Evolutionary conservation across 164 flowering plant genomes (phyloP).

Genomic region (Platanus orientalis): DNA sequence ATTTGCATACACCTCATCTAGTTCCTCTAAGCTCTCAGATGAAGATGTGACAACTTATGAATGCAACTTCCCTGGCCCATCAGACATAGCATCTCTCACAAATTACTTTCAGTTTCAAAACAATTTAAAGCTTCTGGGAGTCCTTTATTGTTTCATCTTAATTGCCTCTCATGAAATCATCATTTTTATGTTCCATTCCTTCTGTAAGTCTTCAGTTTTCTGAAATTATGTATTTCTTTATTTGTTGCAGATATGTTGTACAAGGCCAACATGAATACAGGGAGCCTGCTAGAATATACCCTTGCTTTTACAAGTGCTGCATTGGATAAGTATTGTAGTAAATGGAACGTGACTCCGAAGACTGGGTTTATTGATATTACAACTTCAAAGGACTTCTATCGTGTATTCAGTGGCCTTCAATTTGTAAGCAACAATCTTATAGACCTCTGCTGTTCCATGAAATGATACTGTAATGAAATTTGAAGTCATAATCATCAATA

Average conservation of each 20-base stretch:
- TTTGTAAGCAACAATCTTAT: conserved; percentile 47
- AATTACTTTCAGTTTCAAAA: not conserved
- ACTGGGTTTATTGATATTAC: conserved; percentile 97
- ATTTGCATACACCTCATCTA: no score
- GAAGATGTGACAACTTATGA: no score
- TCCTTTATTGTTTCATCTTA: not conserved
- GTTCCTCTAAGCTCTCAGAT: no score
- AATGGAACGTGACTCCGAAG: conserved; percentile 92
- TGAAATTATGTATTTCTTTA: not conserved
- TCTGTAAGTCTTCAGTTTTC: not conserved
- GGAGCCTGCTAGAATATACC: conserved; percentile 92
- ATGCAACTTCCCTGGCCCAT: no score
- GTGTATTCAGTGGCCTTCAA: conserved; percentile 94
- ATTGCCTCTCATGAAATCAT: not conserved
- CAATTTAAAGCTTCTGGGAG: not conserved
- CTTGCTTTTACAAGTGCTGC: conserved; percentile 98
- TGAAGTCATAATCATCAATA: no score
- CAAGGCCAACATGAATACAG: conserved; percentile 81
- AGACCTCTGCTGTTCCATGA: not conserved
- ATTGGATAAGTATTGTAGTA: conserved; percentile 75
- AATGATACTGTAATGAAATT: not conserved
- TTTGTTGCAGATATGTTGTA: conserved; percentile 72
- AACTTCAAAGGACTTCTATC: conserved; percentile 91
- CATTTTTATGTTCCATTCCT: no score
- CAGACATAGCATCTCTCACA: not conserved